Base-by-base conservation (phyloP, 805 yeast genomes). In the Metschnikowia borealis region DNA sequence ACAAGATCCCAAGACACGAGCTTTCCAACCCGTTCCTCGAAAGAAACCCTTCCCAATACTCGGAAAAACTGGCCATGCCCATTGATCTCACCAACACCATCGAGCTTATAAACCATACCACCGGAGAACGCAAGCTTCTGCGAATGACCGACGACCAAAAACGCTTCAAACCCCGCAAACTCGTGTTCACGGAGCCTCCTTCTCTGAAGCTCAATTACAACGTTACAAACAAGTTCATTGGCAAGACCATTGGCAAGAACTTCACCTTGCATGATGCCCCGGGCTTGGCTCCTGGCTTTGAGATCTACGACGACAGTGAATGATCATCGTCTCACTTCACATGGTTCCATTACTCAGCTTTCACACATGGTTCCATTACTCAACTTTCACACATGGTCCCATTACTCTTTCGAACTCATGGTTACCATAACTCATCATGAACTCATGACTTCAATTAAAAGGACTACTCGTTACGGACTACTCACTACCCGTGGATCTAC, bases 221-320 rank as follows among this genome's bases (percentile, higher is more conserved):
- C 29, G 54, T 56, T 7, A 49, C 61, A 8, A 49, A 56, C 41
- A 51, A 51, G 41, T 58, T 46, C 38, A 44, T 58, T n/a, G 57
- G 49, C 29, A 53, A 50, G 33, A 48, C 38, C 39, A 56, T 58
- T 32, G 61, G 61, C 13, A 52, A 38, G 36, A 58, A 53, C 34
- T 58, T 58, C 34, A 42, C 53, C 31, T 46, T 54, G 55, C 54
- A 51, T 7, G 48, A 45, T 15, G 14, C 50, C 34, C 52, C 44
- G 33, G 54, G 50, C 47, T 50, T 50, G 31, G 33, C 50, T 11
- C 54, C 52, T 1, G 59, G 53, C 8, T 57, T 57, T 23, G 52
- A 52, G 36, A 55, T 57, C 10, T 57, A 54, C 43, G 42, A 31
- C 33, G 58, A 55, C n/a, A 26, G 29, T 26, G 29, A 26, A 26